Evolutionary conservation across 192 early-diverging fungal genomes (phyloP).

Genomic region (Backusella sp.): DNA sequence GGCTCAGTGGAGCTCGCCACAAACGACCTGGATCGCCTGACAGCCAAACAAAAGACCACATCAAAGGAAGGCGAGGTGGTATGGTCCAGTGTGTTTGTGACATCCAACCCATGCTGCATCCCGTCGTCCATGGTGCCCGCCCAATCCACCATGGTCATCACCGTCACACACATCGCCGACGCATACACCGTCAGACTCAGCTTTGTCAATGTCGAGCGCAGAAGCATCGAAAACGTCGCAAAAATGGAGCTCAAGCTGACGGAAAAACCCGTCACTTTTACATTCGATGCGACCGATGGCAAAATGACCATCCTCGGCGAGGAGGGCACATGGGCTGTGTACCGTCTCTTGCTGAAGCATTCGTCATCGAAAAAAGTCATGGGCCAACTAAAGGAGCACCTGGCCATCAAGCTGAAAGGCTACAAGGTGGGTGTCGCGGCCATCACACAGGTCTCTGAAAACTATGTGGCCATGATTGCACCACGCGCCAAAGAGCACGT

Average conservation of each 20-base stretch:
- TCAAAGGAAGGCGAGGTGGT: conserved; percentile 17
- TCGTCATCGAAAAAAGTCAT: conserved; percentile 25
- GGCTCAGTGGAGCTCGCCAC: conserved; percentile 43
- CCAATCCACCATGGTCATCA: conserved; percentile 41
- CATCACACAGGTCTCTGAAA: conserved; percentile 39
- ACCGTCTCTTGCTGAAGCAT: conserved; percentile 26
- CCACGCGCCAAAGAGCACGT: conserved; percentile 33
- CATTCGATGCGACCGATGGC: conserved; percentile 23
- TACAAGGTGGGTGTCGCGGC: conserved; percentile 7
- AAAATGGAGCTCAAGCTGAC: conserved; percentile 32
- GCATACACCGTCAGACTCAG: conserved; percentile 28
- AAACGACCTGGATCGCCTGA: conserved; percentile 43
- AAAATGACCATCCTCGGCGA: conserved; percentile 18
- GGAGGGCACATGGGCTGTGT: conserved; percentile 29
- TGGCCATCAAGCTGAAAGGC: conserved; percentile 13
- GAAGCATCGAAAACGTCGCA: conserved; percentile 41
- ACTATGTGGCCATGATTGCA: conserved; percentile 45
- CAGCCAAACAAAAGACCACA: conserved; percentile 32
- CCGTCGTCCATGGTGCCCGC: conserved; percentile 40
- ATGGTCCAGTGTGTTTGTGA: conserved; percentile 45
- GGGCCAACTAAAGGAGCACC: conserved; percentile 7
- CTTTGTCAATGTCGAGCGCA: conserved; percentile 45
- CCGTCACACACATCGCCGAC: conserved; percentile 22
- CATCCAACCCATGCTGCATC: conserved; percentile 44
- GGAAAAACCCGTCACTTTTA: conserved; percentile 14